A percentile compares a stretch with the other conserved stretches of the same genome.
Evolutionary conservation across 2,329 filamentous ascomycete genomes (phyloP).

Genomic region (Tricladium varicosporioides): DNA sequence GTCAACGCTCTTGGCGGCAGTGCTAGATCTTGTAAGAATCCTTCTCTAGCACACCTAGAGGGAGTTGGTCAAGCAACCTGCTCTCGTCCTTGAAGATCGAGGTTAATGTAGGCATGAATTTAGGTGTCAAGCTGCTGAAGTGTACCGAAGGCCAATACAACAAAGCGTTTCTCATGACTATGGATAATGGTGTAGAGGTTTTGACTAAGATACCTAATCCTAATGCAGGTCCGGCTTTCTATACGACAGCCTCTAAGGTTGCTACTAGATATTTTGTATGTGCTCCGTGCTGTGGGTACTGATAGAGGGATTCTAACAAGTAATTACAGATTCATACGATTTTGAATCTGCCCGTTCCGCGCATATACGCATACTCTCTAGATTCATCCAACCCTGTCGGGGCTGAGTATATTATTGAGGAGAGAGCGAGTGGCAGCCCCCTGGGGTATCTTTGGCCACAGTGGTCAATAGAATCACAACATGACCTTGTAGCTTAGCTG

Average conservation of each 20-base stretch:
- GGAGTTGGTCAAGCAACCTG: background rate
- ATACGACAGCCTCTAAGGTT: slow-evolving; percentile 24
- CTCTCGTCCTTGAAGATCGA: background rate
- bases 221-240: slow-evolving; percentile 22
- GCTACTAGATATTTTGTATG: slow-evolving; percentile 21
- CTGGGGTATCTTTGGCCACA: slow-evolving; percentile 33
- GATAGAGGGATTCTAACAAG: slow-evolving; percentile 4
- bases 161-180: slow-evolving; percentile 23
- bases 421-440: slow-evolving; percentile 31
- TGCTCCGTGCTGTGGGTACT: slow-evolving; percentile 1
- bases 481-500: slow-evolving; percentile 28
- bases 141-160: slow-evolving; percentile 22
- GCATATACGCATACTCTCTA: slow-evolving; percentile 18
- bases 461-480: slow-evolving; percentile 28
- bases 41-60: background rate
- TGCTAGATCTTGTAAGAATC: slow-evolving; percentile 20
- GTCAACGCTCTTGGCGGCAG: slow-evolving; percentile 10
- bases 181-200: slow-evolving; percentile 24
- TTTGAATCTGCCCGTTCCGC: slow-evolving; percentile 19
- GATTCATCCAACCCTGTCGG: slow-evolving; percentile 21
- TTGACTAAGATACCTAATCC: slow-evolving; percentile 23
- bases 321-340: slow-evolving; percentile 15
- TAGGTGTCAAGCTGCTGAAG: slow-evolving; percentile 22
- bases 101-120: slow-evolving; percentile 7
- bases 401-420: slow-evolving; percentile 23